Evolutionary conservation across 2,329 filamentous ascomycete species (phyloP).

Genomic region (Ascocoryne sarcoides): DNA sequence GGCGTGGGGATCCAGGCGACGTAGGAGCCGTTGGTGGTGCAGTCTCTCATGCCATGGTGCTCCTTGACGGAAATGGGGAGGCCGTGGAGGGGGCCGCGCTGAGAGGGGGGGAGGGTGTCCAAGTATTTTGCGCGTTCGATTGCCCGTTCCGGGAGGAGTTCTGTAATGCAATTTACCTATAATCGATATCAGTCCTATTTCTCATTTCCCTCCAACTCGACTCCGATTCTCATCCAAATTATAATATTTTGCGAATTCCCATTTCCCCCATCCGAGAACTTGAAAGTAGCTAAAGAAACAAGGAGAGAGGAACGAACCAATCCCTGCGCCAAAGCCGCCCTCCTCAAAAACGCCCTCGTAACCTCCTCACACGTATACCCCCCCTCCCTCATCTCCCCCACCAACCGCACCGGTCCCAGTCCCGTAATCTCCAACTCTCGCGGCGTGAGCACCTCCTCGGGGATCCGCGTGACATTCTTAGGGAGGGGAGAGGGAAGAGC

Average conservation of each 20-base stretch:
- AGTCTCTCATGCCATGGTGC: constrained; percentile 39
- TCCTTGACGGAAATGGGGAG: constrained; percentile 51
- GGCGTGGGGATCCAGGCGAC: constrained; percentile 34
- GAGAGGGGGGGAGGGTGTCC: constrained; percentile 29
- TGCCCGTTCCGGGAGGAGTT: constrained; percentile 41
- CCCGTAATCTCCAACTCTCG: constrained; percentile 40
- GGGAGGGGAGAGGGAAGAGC: neutral
- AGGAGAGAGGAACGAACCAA: constrained; percentile 27
- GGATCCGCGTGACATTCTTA: neutral
- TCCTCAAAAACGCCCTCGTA: constrained; percentile 42
- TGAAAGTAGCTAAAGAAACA: too few species aligned
- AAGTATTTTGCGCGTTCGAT: constrained; percentile 33
- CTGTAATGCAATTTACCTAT: constrained; percentile 33
- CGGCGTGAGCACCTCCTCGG: neutral
- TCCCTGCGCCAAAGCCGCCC: constrained; percentile 43
- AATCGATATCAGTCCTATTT: neutral
- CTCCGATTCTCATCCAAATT: too few species aligned
- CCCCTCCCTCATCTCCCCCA: constrained; percentile 35
- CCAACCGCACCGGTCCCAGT: constrained; percentile 33
- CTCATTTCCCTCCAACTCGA: too few species aligned
- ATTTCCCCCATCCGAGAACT: too few species aligned
- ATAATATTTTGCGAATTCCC: too few species aligned
- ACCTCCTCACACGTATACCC: constrained; percentile 35
- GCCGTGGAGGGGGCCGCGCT: constrained; percentile 52
- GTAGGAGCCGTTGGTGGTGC: constrained; percentile 39